phyloP scores from a whole-genome alignment of 2,329 filamentous ascomycete species.

The Cladobotryum protrusum region DNA sequence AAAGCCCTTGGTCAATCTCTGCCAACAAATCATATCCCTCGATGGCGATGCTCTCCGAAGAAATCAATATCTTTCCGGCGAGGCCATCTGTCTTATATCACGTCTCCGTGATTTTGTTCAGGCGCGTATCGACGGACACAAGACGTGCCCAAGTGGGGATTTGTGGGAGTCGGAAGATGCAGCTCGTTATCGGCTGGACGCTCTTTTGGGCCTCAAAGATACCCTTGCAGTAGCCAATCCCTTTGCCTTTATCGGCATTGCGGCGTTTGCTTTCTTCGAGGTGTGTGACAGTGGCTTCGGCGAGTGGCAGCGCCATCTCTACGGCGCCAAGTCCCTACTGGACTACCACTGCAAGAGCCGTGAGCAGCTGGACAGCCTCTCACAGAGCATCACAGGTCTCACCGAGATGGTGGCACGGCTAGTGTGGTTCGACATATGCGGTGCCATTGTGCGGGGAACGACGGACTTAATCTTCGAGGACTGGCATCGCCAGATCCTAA shows the following conservation, averaged over 20 bases:
- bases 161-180: slow-evolving; percentile 14
- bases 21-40: slow-evolving; percentile 19
- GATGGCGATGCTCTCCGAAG: slow-evolving; percentile 4
- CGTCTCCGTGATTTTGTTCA: slow-evolving; percentile 22
- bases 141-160: slow-evolving; percentile 1
- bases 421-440: slow-evolving; percentile 35
- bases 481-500: slow-evolving; percentile 33
- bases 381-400: slow-evolving; percentile 28
- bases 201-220: slow-evolving; percentile 31
- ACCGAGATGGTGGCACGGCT: slow-evolving; percentile 33
- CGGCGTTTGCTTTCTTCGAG: slow-evolving; percentile 38
- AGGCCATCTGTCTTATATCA: slow-evolving; percentile 20
- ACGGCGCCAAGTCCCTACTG: slow-evolving; percentile 33
- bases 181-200: slow-evolving; percentile 24
- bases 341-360: slow-evolving; percentile 33
- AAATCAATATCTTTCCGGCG: slow-evolving; percentile 12
- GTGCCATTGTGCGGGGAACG: slow-evolving; percentile 18
- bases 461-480: slow-evolving; percentile 31
- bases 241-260: slow-evolving; percentile 36
- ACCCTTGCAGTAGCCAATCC: slow-evolving; percentile 34
- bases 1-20: slow-evolving; percentile 18
- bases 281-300: slow-evolving; percentile 36
- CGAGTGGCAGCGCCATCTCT: slow-evolving; percentile 32
- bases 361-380: slow-evolving; percentile 28
- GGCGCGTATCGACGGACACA: slow-evolving; percentile 16